These are phyloP conservation scores for Endothia cerciana DNA, from an alignment of 2,329 filamentous ascomycete species.

Conservation along the genomic window DNA sequence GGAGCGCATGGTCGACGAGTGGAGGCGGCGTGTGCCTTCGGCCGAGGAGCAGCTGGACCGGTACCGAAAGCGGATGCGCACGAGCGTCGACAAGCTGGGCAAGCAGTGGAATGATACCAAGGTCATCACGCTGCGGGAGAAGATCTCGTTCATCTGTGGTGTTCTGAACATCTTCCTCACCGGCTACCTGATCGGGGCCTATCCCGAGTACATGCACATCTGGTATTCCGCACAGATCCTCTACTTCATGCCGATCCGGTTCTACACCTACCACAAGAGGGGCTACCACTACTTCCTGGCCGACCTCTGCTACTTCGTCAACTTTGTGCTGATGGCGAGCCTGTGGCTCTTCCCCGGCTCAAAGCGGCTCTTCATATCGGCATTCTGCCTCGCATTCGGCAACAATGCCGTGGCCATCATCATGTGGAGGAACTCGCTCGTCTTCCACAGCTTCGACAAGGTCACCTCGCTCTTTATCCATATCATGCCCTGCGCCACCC, in stretches of 20 bases:
- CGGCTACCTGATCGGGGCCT: conserved; percentile 87
- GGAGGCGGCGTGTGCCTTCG: conserved; percentile 81
- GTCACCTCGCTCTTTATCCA: conserved; percentile 98
- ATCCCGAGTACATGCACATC: conserved; percentile 82
- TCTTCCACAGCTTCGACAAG: conserved; percentile 98
- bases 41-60: conserved; percentile 92
- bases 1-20: conserved; percentile 89
- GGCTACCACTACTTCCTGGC: conserved; percentile 98
- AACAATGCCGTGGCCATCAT: conserved; percentile 98
- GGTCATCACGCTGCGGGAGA: conserved; percentile 86
- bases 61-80: conserved; percentile 85
- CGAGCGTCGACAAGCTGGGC: conserved; percentile 84
- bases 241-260: conserved; percentile 97
- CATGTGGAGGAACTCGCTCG: conserved; percentile 98
- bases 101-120: conserved; percentile 88
- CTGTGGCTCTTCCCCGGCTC: conserved; percentile 91
- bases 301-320: conserved; percentile 98
- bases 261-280: conserved; percentile 85
- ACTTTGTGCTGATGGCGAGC: conserved; percentile 77
- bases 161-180: conserved; percentile 98
- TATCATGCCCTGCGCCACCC: conserved; percentile 94
- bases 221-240: conserved; percentile 89
- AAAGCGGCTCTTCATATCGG: conserved; percentile 88
- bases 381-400: conserved; percentile 90
- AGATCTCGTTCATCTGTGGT: conserved; percentile 93